These are phyloP conservation scores for Cocos nucifera DNA, from an alignment of 176 grass and related monocot genomes.

Conservation along the genomic window DNA sequence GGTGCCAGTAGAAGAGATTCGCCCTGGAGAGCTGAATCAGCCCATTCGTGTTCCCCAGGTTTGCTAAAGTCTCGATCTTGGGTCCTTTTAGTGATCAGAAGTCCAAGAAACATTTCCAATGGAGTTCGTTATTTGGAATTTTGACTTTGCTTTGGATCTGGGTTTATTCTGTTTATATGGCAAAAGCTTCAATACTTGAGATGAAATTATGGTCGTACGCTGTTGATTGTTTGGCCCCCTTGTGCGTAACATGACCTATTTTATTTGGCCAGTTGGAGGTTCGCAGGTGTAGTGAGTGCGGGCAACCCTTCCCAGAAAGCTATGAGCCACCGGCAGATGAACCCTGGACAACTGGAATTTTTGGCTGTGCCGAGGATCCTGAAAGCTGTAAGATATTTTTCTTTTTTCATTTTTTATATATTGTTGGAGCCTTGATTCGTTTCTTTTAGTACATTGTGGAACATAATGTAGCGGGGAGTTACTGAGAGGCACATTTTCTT, in stretches of 20 bases:
- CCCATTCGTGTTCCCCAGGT: constrained; percentile 79
- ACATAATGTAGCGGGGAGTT: too few species aligned
- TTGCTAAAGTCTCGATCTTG: not conserved
- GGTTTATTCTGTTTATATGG: not conserved
- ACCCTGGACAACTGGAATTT: constrained; percentile 79
- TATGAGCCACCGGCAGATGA: constrained; percentile 72
- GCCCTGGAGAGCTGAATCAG: constrained; percentile 87
- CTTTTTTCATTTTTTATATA: not conserved
- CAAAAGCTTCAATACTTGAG: too few species aligned
- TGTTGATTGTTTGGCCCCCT: not conserved
- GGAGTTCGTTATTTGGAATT: too few species aligned
- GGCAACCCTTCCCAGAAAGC: constrained; percentile 65
- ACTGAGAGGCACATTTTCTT: too few species aligned
- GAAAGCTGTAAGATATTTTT: constrained; percentile 36
- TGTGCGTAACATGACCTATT: not conserved
- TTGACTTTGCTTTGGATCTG: not conserved
- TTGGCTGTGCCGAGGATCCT: constrained; percentile 58
- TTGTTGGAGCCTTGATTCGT: too few species aligned
- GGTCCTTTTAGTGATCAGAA: too few species aligned
- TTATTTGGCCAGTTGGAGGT: constrained; percentile 49
- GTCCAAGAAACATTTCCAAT: too few species aligned
- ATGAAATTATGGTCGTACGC: too few species aligned
- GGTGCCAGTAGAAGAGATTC: constrained; percentile 64
- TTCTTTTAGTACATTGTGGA: too few species aligned
- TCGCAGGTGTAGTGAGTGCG: constrained; percentile 54